Evolutionary conservation across 1,139 yeast genomes (phyloP), one percentile per base, ranked within the genome.

Genomic region (Lodderomyces metapsilosis): DNA sequence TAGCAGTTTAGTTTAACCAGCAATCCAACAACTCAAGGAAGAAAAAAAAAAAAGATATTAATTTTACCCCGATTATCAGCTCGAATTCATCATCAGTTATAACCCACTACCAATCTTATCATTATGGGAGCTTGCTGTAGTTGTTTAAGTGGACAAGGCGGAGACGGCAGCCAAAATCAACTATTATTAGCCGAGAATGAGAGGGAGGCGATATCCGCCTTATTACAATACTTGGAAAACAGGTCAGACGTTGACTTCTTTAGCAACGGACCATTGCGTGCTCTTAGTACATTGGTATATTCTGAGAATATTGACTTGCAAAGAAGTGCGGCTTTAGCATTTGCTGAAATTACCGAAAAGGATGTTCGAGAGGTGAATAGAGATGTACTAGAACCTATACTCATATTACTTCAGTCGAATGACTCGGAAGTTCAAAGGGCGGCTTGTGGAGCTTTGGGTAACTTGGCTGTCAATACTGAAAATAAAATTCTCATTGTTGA

Each of bases 381-480:
- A 47, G 95, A 88, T 52, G 97, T 92, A 3, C 72, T 92, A 52
- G 97, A 92, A 61, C 98, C 98, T 36, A 89, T 92, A 39, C 73
- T 92, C 46, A 87, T 89, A 41, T 74, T 92, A 40, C 71, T 94
- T 51, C 96, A 91, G 64, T 82, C 88, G 50, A 76, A 85, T 18
- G 98, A 92, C 62, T 78, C 91, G 40, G 98, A 92, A 65, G 96
- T 92, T 25, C 98, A 92, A 66, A 78, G 98, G 44, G 98, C 98
- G 3, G 98, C 98, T 0, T 92, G 98, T 63, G 99, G 98, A 2
- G 98, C 99, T 2, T 71, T 92, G 51, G 98, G 99, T 8, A 92
- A 92, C 56, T 72, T 92, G 56, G 99, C 99, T 1, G 98, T 94
- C 35, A 89, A 92, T 65, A 91, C 91, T 58, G 97, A 88, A 49